Evolutionary conservation across 257 asterid species (phyloP), one percentile per base, ranked within the genome.

Genomic region (Lycium ferocissimum): DNA sequence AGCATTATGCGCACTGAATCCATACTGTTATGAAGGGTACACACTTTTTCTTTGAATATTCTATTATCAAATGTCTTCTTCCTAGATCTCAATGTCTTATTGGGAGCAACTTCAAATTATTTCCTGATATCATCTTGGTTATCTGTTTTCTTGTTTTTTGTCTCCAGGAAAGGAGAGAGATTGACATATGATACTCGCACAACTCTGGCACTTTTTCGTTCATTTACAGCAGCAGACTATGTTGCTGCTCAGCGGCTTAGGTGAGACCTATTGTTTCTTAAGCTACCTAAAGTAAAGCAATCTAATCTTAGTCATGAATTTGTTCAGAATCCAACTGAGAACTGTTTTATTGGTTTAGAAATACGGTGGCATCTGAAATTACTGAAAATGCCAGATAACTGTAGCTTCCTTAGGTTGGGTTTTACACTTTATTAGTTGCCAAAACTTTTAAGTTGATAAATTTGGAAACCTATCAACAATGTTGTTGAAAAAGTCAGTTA

Each of bases 241-340:
- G 99, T 97, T 87, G 90, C 98, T 87, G 97, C 99, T 80, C 99
- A 97, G 89, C 87, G 99, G 87, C 93, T 95, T 69, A 92, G 99
- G 99, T 92, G 85, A 87, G 87, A 8, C 81, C 17, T 37, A 45
- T 54, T 54, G 54, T 14, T 78, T 78, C 45, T 78, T 54, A 78
- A 78, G 26, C 65, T 76, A 51, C 26, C 49, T 51, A 53, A 78
- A 33, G 82, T 53, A 78, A 37, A 53, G 7, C 15, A 51, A 78
- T 14, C 59, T 78, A 78, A 26, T 22, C 65, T 49, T 53, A 14
- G 49, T 53, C 65, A 53, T 9, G 33, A 14, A 26, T 53, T 76
- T 11, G 37, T 76, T 76, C 47, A 78, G 47, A 78, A 51, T 78
- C 63, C 9, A 43, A 18, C 18, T 72, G 51, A 37, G n/a, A 73